Evolutionary conservation across 2,329 filamentous ascomycete genomes (phyloP).

Genomic region (Curvularia sp.): DNA sequence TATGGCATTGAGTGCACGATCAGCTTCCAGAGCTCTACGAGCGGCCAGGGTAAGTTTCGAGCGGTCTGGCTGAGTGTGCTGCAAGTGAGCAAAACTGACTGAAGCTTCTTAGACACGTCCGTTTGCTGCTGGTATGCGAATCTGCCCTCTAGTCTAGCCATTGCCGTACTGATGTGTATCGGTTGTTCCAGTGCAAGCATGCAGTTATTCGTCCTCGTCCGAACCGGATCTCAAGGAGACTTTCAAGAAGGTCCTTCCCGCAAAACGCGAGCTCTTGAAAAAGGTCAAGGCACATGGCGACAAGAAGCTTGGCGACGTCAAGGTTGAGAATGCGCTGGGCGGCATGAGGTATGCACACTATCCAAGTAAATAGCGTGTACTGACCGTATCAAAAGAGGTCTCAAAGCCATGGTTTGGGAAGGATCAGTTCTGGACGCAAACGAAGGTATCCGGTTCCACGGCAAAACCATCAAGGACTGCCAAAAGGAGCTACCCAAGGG

Average conservation of each 20-base stretch:
- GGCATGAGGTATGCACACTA: constrained; percentile 75
- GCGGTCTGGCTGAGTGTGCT: constrained; percentile 2
- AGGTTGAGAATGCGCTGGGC: constrained; percentile 90
- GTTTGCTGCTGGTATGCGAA: constrained; percentile 49
- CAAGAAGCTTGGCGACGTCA: constrained; percentile 89
- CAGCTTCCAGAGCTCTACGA: constrained; percentile 68
- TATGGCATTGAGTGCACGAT: constrained; percentile 72
- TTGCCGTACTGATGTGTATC: constrained; percentile 25
- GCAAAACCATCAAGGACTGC: constrained; percentile 97
- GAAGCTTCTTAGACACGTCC: constrained; percentile 37
- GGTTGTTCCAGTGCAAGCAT: constrained; percentile 47
- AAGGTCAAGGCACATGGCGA: constrained; percentile 86
- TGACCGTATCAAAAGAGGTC: constrained; percentile 61
- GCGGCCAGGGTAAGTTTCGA: constrained; percentile 65
- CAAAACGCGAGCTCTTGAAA: constrained; percentile 91
- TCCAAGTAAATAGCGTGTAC: neutral
- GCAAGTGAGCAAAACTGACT: constrained; percentile 20
- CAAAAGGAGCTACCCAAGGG: constrained; percentile 93
- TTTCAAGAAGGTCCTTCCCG: constrained; percentile 83
- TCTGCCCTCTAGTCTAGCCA: constrained; percentile 14
- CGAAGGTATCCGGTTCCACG: constrained; percentile 98
- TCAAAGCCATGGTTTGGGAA: constrained; percentile 99
- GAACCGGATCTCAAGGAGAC: constrained; percentile 91
- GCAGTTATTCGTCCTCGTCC: constrained; percentile 74
- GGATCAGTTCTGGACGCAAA: constrained; percentile 95